phyloP scores from a whole-genome alignment of 305 asterid genomes.

The Caryopteris hybrid region DNA sequence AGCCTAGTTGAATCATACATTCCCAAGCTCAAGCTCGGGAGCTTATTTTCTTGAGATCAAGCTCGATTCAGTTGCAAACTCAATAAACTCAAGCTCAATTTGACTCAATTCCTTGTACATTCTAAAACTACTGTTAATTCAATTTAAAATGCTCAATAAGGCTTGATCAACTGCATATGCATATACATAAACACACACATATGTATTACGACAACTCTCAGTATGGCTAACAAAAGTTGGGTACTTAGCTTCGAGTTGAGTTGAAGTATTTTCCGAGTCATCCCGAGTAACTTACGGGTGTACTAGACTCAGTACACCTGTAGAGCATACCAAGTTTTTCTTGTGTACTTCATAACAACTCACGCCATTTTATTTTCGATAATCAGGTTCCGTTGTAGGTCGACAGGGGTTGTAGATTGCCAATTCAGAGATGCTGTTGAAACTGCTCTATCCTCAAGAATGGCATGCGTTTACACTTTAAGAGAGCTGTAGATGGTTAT shows the following conservation, averaged over 20 bases:
- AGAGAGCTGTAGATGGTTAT: not conserved
- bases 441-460: not conserved
- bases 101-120: not conserved
- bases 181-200: too few species aligned
- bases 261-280: not conserved
- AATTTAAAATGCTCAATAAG: not conserved
- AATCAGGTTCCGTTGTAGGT: conserved; percentile 1
- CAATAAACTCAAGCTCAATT: not conserved
- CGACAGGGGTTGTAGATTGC: not conserved
- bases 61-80: not conserved
- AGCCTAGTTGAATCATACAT: not conserved
- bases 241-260: not conserved
- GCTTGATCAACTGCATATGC: not conserved
- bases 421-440: not conserved
- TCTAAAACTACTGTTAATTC: not conserved
- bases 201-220: too few species aligned
- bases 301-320: not conserved
- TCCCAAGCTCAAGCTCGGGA: not conserved
- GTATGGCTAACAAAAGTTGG: too few species aligned
- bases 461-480: not conserved
- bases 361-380: not conserved
- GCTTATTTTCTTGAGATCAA: not conserved
- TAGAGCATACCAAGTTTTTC: not conserved
- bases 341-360: not conserved
- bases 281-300: too few species aligned